Conservation (phyloP, 2,329 filamentous ascomycete genomes). For the Colletotrichum acutatum region DNA sequence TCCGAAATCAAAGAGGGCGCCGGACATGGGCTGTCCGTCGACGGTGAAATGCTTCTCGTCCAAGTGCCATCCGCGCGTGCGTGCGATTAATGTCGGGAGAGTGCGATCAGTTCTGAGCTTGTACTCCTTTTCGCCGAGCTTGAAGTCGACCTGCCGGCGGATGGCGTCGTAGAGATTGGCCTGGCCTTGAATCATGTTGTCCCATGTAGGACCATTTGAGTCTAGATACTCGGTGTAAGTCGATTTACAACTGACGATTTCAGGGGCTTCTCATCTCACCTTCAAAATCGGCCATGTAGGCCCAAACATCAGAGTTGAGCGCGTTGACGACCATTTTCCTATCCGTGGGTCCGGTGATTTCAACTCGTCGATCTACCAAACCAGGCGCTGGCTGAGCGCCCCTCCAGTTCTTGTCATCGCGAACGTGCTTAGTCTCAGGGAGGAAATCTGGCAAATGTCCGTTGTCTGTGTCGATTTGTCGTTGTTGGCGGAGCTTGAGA, state of each 20-base stretch:
- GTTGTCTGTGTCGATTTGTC: conserved; percentile 87
- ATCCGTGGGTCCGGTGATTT: conserved; percentile 92
- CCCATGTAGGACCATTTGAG: conserved; percentile 89
- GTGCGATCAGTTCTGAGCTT: conserved; percentile 86
- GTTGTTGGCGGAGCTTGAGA: conserved; percentile 79
- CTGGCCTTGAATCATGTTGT: conserved; percentile 94
- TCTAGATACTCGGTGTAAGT: conserved; percentile 56
- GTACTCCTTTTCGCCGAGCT: conserved; percentile 88
- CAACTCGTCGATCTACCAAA: conserved; percentile 84
- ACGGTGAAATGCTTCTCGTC: conserved; percentile 94
- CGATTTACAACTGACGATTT: neutral
- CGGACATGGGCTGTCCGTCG: conserved; percentile 88
- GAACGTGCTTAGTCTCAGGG: conserved; percentile 88
- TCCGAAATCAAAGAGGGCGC: conserved; percentile 88
- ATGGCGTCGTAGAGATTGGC: conserved; percentile 92
- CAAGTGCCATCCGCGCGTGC: conserved; percentile 89
- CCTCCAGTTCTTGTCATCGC: conserved; percentile 87
- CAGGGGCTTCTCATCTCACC: neutral
- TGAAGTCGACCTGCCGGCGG: conserved; percentile 88
- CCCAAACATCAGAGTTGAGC: conserved; percentile 89
- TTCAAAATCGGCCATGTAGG: conserved; percentile 95
- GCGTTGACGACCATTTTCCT: conserved; percentile 96
- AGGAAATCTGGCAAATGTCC: conserved; percentile 86
- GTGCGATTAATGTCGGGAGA: conserved; percentile 83
- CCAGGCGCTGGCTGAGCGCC: conserved; percentile 86